Conservation (phyloP, 2,329 filamentous ascomycete species). For the Fusarium irregulare region DNA sequence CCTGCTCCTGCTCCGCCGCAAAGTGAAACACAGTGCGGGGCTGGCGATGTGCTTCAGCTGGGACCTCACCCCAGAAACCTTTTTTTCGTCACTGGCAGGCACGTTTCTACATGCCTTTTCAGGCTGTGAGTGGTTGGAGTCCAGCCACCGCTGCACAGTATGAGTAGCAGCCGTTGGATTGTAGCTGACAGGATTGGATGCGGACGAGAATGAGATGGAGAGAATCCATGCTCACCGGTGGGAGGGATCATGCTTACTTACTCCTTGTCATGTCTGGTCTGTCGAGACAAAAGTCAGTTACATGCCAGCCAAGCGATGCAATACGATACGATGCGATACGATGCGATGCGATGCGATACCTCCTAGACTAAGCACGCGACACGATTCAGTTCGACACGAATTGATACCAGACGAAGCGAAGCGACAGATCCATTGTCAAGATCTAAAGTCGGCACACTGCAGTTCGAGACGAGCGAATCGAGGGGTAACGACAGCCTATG, state of each 20-base stretch:
- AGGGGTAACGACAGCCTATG: constrained; percentile 35
- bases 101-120: constrained; percentile 20
- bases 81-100: constrained; percentile 24
- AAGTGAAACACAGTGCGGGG: constrained; percentile 41
- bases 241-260: constrained; percentile 2
- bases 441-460: constrained; percentile 11
- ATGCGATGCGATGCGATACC: constrained; percentile 3
- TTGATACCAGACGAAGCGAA: constrained; percentile 14
- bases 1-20: constrained; percentile 7
- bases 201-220: constrained; percentile 4
- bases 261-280: constrained; percentile 1
- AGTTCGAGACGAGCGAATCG: not conserved
- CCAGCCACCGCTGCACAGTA: constrained; percentile 36
- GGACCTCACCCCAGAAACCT: constrained; percentile 19
- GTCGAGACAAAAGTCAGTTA: constrained; percentile 14
- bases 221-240: constrained; percentile 23
- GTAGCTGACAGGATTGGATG: not conserved
- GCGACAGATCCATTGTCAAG: constrained; percentile 25
- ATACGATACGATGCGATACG: not conserved
- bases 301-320: constrained; percentile 8
- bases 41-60: constrained; percentile 2
- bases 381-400: not conserved
- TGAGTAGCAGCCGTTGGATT: not conserved
- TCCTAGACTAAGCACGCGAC: not conserved
- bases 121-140: constrained; percentile 13